A percentile compares a stretch with the other conserved stretches of the same genome.
These are phyloP conservation scores for Penicillium robsamsonii DNA, from an alignment of 495 filamentous ascomycete species.

Conservation along the genomic window DNA sequence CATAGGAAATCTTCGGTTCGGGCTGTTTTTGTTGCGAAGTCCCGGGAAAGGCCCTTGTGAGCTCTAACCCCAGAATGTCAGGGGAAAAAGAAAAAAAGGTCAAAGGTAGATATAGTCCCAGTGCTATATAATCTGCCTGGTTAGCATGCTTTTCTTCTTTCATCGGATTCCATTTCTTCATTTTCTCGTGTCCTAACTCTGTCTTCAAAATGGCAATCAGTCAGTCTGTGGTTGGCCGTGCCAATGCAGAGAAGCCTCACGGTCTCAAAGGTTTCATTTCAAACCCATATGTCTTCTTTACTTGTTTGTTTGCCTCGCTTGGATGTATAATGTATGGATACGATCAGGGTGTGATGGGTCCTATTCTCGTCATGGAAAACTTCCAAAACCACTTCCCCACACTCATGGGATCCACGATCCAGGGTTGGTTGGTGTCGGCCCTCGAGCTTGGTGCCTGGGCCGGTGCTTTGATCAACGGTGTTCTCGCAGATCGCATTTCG, in stretches of 20 bases:
- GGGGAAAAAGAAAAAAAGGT: slow-evolving; percentile 3
- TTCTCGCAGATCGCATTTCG: slow-evolving; percentile 70
- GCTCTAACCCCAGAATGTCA: slow-evolving; percentile 12
- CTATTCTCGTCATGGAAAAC: slow-evolving; percentile 37
- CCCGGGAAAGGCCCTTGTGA: slow-evolving; percentile 4
- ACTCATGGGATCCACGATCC: slow-evolving; percentile 60
- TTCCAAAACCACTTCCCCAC: slow-evolving; percentile 42
- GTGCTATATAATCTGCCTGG: slow-evolving; percentile 15
- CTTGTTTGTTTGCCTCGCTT: slow-evolving; percentile 65
- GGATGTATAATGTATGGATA: slow-evolving; percentile 63
- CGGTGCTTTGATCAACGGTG: slow-evolving; percentile 70
- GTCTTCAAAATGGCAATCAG: slow-evolving; percentile 24
- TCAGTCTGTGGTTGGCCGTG: slow-evolving; percentile 37
- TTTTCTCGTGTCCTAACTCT: neutral
- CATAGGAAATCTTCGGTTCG: slow-evolving; percentile 7
- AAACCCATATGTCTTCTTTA: slow-evolving; percentile 39
- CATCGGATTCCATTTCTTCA: slow-evolving; percentile 3
- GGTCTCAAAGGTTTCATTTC: slow-evolving; percentile 37
- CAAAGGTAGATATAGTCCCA: neutral
- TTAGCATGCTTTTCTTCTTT: slow-evolving; percentile 3
- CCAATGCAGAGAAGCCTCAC: slow-evolving; percentile 36
- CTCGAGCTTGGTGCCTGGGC: slow-evolving; percentile 82
- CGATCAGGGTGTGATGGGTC: slow-evolving; percentile 80
- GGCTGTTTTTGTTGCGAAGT: neutral
- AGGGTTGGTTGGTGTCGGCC: slow-evolving; percentile 75